Evolutionary conservation across 805 yeast genomes (phyloP).

Genomic region (Debaryomyces hansenii): DNA sequence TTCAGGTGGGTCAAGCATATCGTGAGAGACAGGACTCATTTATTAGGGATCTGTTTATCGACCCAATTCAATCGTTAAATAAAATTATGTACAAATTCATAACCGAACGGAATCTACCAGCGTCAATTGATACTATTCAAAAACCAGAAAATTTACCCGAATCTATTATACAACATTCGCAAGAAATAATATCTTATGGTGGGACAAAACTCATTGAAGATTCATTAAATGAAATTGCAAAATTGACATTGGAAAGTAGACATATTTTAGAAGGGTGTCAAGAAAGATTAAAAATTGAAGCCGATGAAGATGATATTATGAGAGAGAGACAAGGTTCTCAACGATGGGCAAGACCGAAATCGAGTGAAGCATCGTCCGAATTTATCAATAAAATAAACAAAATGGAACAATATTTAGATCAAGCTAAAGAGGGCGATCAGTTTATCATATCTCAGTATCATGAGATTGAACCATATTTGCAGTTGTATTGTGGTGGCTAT

Average conservation of each 20-base stretch:
- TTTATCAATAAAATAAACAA: conserved; percentile 41
- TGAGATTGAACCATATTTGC: conserved; percentile 48
- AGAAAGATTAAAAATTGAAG: conserved; percentile 49
- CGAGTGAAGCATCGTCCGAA: conserved; percentile 45
- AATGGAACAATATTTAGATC: conserved; percentile 48
- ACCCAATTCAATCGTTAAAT: conserved; percentile 51
- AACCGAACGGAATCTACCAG: conserved; percentile 54
- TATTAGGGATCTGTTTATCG: conserved; percentile 42
- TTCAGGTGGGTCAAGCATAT: conserved; percentile 67
- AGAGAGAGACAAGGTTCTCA: conserved; percentile 51
- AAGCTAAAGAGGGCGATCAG: conserved; percentile 64
- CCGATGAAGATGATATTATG: conserved; percentile 54
- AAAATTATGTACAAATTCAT: conserved; percentile 44
- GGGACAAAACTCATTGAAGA: conserved; percentile 47
- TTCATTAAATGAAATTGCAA: conserved; percentile 46
- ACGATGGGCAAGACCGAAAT: conserved; percentile 53
- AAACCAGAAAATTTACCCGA: conserved; percentile 60
- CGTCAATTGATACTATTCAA: conserved; percentile 60
- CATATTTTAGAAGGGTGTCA: conserved; percentile 46
- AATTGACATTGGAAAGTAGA: conserved; percentile 40
- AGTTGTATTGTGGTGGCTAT: conserved; percentile 42
- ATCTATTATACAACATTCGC: conserved; percentile 54
- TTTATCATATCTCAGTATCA: conserved; percentile 47
- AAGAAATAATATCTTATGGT: conserved; percentile 52
- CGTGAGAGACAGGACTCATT: conserved; percentile 62